Base-by-base conservation (phyloP, 257 asterid genomes). In the Galeopsis tetrahit region DNA sequence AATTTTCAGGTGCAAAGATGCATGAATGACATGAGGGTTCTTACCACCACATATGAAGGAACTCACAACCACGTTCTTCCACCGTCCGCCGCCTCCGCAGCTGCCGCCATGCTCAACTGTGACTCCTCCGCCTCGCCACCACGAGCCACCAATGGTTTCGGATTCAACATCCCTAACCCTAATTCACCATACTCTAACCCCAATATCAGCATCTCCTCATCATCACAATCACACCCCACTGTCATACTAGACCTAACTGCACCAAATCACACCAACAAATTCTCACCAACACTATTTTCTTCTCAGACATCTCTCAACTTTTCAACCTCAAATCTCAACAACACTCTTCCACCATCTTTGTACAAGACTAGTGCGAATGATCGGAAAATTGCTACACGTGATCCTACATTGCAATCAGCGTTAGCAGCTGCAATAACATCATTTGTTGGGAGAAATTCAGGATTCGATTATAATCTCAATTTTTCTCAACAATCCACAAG, bases 31-130 rank as follows among this genome's bases (percentile, higher is more conserved):
- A 86, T 71, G 88, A 72, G 79, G 11, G 63, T 86, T 34, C 74
- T 86, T 14, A 65, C 17, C 73, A 82, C 87, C 21, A 82, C 91
- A 57, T 86, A 84, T 2, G 89, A 86, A 78, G 91, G 89, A 56
- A 74, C 84, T 17, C 91, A 86, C 85, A 76, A 82, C 84, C 89
- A 86, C 81, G 79, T 84, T 0, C 85, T 86, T 10, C 73, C 83
- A 10, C 71, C 87, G 2, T 79, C 89, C 4, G 88, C 89, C 56
- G 15, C 84, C 35, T 63, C 80, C 0, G 81, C 91, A 2, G 91
- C 91, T 0, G 84, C 59, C 13, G 32, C 87, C 75, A 86, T 80
- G 85, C 83, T 86, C 4, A 82, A 65, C 53, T 78, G 83, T 33
- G 81, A 84, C 56, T 75, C 86, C 60, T 49, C 86, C 39, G 9